Evolutionary conservation across 2,329 filamentous ascomycete species (phyloP).

Genomic region (Amylocarpus encephaloides): DNA sequence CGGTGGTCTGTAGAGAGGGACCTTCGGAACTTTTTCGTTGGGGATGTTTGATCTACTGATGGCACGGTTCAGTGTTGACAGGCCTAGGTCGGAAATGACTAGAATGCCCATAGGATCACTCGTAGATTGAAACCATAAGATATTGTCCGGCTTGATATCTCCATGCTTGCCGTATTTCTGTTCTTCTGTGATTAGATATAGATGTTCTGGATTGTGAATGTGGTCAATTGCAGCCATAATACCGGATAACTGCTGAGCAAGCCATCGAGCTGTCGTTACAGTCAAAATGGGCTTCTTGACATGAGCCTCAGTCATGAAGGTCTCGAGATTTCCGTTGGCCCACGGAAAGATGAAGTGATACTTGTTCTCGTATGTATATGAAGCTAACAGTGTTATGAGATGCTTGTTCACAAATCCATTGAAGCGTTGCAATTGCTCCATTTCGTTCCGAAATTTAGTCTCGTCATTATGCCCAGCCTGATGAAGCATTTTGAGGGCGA

Average conservation of each 20-base stretch:
- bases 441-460: conserved; percentile 3
- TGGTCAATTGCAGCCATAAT: conserved; percentile 7
- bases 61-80: conserved; percentile 15
- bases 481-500: conserved; percentile 9
- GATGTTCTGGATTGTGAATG: conserved; percentile 13
- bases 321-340: conserved; percentile 22
- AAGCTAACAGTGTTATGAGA: conserved; percentile 22
- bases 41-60: conserved; percentile 7
- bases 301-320: conserved; percentile 13
- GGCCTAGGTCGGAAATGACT: conserved; percentile 23
- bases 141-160: conserved; percentile 29
- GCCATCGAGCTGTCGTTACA: conserved; percentile 1
- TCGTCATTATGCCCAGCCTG: neutral
- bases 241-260: conserved; percentile 4
- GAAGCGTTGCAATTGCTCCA: conserved; percentile 4
- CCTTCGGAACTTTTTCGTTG: neutral
- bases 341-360: conserved; percentile 27
- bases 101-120: conserved; percentile 7
- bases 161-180: conserved; percentile 24
- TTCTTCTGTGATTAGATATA: neutral
- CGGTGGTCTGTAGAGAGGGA: conserved; percentile 17
- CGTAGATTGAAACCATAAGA: conserved; percentile 19
- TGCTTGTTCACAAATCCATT: conserved; percentile 15
- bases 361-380: conserved; percentile 14
- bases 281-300: neutral